phyloP scores from a whole-genome alignment of 805 yeast genomes.

The Lipomyces lipofer region DNA sequence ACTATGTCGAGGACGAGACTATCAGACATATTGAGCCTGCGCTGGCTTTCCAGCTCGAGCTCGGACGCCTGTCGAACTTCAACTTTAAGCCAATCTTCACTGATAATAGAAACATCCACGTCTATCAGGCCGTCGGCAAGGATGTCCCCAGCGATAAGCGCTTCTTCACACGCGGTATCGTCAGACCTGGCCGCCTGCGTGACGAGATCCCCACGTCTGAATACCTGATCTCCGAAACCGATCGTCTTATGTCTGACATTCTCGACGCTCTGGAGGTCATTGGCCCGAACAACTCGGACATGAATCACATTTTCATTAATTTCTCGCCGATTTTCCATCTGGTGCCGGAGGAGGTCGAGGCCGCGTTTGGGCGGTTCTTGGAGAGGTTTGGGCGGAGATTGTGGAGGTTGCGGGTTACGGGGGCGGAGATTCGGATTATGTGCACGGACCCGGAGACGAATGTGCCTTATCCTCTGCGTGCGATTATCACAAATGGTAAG shows the following conservation, averaged over 20 bases:
- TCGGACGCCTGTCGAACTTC: conserved; percentile 91
- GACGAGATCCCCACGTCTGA: conserved; percentile 92
- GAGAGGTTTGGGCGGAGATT: conserved; percentile 96
- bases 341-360: conserved; percentile 93
- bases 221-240: conserved; percentile 93
- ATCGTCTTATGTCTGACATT: conserved; percentile 92
- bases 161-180: conserved; percentile 95
- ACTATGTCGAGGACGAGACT: conserved; percentile 81
- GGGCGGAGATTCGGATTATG: conserved; percentile 96
- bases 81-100: conserved; percentile 92
- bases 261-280: conserved; percentile 91
- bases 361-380: conserved; percentile 95
- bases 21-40: conserved; percentile 99
- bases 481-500: conserved; percentile 75
- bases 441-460: conserved; percentile 88
- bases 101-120: conserved; percentile 96
- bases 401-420: conserved; percentile 94
- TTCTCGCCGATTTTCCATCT: conserved; percentile 94
- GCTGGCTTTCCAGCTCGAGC: conserved; percentile 93
- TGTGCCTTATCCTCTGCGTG: conserved; percentile 91
- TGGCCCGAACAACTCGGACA: conserved; percentile 91
- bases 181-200: conserved; percentile 91
- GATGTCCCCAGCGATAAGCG: conserved; percentile 91
- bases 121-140: conserved; percentile 94
- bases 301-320: conserved; percentile 96